Conservation (phyloP, 1,284 basidiomycete species). For the Boletus mariae region DNA sequence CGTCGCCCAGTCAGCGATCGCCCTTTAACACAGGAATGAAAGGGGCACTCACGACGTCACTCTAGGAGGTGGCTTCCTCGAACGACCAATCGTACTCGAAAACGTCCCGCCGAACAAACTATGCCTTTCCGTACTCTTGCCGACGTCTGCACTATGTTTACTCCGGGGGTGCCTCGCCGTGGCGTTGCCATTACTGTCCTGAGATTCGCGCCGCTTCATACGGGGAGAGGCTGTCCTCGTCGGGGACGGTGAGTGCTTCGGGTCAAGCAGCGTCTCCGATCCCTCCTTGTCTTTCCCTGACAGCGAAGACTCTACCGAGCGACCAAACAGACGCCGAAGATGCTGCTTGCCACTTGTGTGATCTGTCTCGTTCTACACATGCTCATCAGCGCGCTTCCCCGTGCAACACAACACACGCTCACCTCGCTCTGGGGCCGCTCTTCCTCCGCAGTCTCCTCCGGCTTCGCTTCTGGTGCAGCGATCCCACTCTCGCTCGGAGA, state of each 20-base stretch:
- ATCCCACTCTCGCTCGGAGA: slow-evolving; percentile 60
- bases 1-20: neutral
- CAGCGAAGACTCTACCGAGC: slow-evolving; percentile 45
- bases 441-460: slow-evolving; percentile 43
- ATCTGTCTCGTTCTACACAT: slow-evolving; percentile 41
- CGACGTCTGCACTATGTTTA: slow-evolving; percentile 51
- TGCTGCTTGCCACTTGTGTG: slow-evolving; percentile 32
- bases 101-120: slow-evolving; percentile 75
- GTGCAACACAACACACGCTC: slow-evolving; percentile 20
- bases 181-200: slow-evolving; percentile 28
- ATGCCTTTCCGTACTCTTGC: slow-evolving; percentile 54
- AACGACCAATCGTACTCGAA: slow-evolving; percentile 54
- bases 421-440: slow-evolving; percentile 71
- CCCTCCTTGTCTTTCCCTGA: slow-evolving; percentile 38
- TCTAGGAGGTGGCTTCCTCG: slow-evolving; percentile 77
- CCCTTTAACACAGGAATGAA: slow-evolving; percentile 1
- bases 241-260: slow-evolving; percentile 23
- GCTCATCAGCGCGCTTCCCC: neutral
- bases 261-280: slow-evolving; percentile 13
- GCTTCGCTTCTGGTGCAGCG: slow-evolving; percentile 37
- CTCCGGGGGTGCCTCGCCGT: slow-evolving; percentile 42
- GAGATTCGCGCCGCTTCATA: slow-evolving; percentile 21
- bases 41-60: slow-evolving; percentile 48
- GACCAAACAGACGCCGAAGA: slow-evolving; percentile 59
- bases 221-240: slow-evolving; percentile 17